phyloP scores from a whole-genome alignment of 495 filamentous ascomycete species.

The Hapsidospora chrysogenum region DNA sequence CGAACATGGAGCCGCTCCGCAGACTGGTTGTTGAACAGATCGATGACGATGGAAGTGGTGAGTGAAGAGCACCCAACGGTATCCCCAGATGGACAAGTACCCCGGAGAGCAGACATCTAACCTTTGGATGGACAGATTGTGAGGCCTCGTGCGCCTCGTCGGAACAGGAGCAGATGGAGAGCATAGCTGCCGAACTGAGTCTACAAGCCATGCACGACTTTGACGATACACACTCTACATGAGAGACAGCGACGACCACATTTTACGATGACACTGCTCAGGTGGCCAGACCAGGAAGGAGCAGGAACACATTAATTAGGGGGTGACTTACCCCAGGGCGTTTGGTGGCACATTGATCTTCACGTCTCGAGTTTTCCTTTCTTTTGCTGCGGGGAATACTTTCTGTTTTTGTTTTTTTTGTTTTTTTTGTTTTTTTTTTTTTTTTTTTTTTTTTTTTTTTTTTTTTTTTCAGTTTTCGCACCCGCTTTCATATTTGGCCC shows the following conservation, averaged over 20 bases:
- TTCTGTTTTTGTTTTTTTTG: neutral
- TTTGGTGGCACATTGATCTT: slow-evolving; percentile 1
- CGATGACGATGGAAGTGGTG: slow-evolving; percentile 40
- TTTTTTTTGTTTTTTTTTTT: too few relatives aligned
- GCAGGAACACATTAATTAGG: too few relatives aligned
- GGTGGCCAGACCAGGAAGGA: too few relatives aligned
- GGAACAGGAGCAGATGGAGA: too few relatives aligned
- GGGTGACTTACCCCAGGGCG: too few relatives aligned
- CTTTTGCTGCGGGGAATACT: too few relatives aligned
- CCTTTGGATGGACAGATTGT: slow-evolving; percentile 19
- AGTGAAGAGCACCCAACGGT: slow-evolving; percentile 7
- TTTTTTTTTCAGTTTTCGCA: neutral
- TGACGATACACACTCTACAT: too few relatives aligned
- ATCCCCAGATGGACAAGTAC: neutral
- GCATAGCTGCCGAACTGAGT: too few relatives aligned
- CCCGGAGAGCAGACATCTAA: slow-evolving; percentile 24
- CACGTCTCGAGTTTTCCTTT: neutral
- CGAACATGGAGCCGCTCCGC: slow-evolving; percentile 20
- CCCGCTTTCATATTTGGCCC: neutral
- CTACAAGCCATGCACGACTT: too few relatives aligned
- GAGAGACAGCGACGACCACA: too few relatives aligned
- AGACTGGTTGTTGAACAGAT: slow-evolving; percentile 29
- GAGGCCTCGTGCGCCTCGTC: slow-evolving; percentile 25
- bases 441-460: neutral
- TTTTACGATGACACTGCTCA: too few relatives aligned